These are phyloP conservation scores for Elaeis guineensis DNA, from an alignment of 176 grass and related monocot species.

Conservation along the genomic window DNA sequence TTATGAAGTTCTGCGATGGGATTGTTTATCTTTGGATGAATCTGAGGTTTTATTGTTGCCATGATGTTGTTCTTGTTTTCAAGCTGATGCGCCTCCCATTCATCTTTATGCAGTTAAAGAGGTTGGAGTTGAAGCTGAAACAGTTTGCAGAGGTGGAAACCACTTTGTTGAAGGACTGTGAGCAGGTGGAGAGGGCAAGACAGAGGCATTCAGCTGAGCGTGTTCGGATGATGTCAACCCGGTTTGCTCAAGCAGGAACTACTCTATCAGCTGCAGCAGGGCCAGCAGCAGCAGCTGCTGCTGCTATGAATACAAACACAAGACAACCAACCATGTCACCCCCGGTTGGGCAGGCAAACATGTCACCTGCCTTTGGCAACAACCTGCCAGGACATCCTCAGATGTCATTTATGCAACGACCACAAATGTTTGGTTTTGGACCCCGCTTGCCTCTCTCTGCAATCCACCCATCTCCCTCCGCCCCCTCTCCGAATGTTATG, in stretches of 20 bases:
- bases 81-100: too few species aligned
- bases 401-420: slow-evolving; percentile 62
- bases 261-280: slow-evolving; percentile 5
- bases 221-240: slow-evolving; percentile 36
- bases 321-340: slow-evolving; percentile 26
- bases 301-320: slow-evolving; percentile 26
- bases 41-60: too few species aligned
- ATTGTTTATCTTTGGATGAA: too few species aligned
- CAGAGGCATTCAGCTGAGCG: slow-evolving; percentile 59
- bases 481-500: slow-evolving; percentile 32
- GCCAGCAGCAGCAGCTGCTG: slow-evolving; percentile 10
- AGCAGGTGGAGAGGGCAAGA: slow-evolving; percentile 62
- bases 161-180: slow-evolving; percentile 86
- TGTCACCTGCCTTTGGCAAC: slow-evolving; percentile 19
- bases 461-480: slow-evolving; percentile 36
- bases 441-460: slow-evolving; percentile 55
- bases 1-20: too few species aligned
- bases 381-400: slow-evolving; percentile 47
- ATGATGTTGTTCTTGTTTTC: too few species aligned
- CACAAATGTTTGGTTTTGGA: slow-evolving; percentile 65
- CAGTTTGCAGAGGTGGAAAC: slow-evolving; percentile 96
- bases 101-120: slow-evolving; percentile 66
- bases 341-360: slow-evolving; percentile 29
- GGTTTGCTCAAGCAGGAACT: slow-evolving; percentile 18
- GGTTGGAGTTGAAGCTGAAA: slow-evolving; percentile 89